Conservation (phyloP, 1,139 yeast genomes). For the Blastobotrys elegans region DNA sequence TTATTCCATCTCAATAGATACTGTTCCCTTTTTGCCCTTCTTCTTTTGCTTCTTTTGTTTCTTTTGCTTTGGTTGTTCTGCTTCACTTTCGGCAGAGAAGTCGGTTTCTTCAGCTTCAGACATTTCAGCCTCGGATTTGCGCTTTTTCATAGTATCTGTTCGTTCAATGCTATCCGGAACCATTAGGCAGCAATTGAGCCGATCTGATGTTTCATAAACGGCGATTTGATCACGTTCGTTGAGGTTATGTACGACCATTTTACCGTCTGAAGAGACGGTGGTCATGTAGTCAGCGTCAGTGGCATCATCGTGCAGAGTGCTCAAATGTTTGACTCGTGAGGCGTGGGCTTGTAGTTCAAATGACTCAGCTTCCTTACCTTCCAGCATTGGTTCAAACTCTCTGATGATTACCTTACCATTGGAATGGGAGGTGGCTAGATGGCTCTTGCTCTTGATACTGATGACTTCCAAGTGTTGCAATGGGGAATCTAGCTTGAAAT, state of each 20-base stretch:
- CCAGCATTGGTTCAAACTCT: slow-evolving; percentile 32
- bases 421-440: slow-evolving; percentile 61
- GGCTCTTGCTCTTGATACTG: slow-evolving; percentile 33
- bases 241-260: slow-evolving; percentile 85
- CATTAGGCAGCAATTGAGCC: slow-evolving; percentile 79
- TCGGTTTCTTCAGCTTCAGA: slow-evolving; percentile 49
- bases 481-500: slow-evolving; percentile 46
- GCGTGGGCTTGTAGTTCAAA: slow-evolving; percentile 74
- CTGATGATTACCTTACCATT: slow-evolving; percentile 68
- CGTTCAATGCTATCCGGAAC: slow-evolving; percentile 79
- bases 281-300: slow-evolving; percentile 47
- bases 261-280: slow-evolving; percentile 90
- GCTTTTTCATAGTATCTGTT: slow-evolving; percentile 63
- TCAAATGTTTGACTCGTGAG: slow-evolving; percentile 74
- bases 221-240: slow-evolving; percentile 71
- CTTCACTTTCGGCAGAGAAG: slow-evolving; percentile 33
- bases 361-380: slow-evolving; percentile 23
- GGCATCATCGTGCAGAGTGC: slow-evolving; percentile 45
- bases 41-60: slow-evolving; percentile 44
- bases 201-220: slow-evolving; percentile 86
- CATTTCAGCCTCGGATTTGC: slow-evolving; percentile 36
- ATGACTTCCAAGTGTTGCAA: slow-evolving; percentile 65
- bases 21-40: slow-evolving; percentile 29
- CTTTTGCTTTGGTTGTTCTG: slow-evolving; percentile 33
- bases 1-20: slow-evolving; percentile 21